phyloP scores from a whole-genome alignment of 1,284 basidiomycete species.

The Ganoderma sinense region DNA sequence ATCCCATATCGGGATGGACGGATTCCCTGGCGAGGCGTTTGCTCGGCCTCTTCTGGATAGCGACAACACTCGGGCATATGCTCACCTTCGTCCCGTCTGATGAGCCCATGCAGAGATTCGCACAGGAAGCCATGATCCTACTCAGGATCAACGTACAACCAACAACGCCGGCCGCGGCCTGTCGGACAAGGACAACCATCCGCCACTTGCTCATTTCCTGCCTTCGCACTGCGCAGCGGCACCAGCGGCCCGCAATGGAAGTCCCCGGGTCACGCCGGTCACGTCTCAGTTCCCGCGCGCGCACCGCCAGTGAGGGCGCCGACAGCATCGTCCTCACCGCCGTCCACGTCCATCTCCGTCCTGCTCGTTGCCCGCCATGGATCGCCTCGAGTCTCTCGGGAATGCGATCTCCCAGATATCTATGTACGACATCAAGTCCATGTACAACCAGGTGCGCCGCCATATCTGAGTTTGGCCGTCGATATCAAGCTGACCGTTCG shows the following conservation, averaged over 20 bases:
- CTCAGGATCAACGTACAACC: not conserved
- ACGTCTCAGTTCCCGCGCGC: not conserved
- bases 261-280: not conserved
- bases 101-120: constrained; percentile 2
- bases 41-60: constrained; percentile 5
- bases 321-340: constrained; percentile 21
- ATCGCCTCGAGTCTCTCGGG: constrained; percentile 68
- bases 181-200: not conserved
- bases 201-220: not conserved
- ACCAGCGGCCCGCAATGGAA: not conserved
- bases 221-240: not conserved
- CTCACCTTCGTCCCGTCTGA: constrained; percentile 1
- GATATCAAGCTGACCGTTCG: constrained; percentile 7
- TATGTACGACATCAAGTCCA: constrained; percentile 92
- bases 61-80: constrained; percentile 6
- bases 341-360: constrained; percentile 26
- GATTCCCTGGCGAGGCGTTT: constrained; percentile 13
- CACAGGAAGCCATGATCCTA: not conserved
- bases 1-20: constrained; percentile 27
- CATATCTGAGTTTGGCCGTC: not conserved
- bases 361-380: constrained; percentile 39
- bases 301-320: constrained; percentile 21
- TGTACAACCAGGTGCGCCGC: constrained; percentile 84
- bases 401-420: constrained; percentile 78
- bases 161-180: not conserved